phyloP scores from a whole-genome alignment of 164 flowering plant species.

The Pachysandra terminalis region DNA sequence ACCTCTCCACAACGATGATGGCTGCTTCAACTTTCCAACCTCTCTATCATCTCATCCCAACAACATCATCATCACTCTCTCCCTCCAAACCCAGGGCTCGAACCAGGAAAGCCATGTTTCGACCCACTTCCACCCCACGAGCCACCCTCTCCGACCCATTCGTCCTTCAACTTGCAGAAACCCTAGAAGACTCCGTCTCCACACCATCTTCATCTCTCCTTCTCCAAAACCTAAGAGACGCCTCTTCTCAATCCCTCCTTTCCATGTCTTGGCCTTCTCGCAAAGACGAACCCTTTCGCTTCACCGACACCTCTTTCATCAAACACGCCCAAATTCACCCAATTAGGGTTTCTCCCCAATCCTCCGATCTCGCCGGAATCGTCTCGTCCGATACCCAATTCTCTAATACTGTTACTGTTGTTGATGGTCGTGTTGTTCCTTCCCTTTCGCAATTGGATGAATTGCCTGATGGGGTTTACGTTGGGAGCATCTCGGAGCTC shows the following conservation, averaged over 20 bases:
- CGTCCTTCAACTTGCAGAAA: conserved; percentile 84
- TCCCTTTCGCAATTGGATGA: conserved; percentile 25
- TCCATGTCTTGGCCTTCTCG: conserved; percentile 80
- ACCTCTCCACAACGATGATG: not conserved
- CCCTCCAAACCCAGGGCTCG: conserved; percentile 17
- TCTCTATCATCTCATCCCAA: not conserved
- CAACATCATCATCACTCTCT: not conserved
- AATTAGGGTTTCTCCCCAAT: conserved; percentile 23
- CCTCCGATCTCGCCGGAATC: not conserved
- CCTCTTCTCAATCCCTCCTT: conserved; percentile 60
- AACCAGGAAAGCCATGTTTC: conserved; percentile 4
- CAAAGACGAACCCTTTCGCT: conserved; percentile 78
- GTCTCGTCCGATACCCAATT: conserved; percentile 24
- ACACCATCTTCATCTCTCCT: conserved; percentile 25
- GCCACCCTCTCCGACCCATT: conserved; percentile 67
- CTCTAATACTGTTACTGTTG: conserved; percentile 41
- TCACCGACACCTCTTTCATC: conserved; percentile 78
- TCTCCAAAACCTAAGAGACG: conserved; percentile 64
- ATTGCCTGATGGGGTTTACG: conserved; percentile 61
- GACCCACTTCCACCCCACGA: conserved; percentile 4
- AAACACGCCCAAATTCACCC: conserved; percentile 53
- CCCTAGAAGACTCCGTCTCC: conserved; percentile 68
- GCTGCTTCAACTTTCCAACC: conserved; percentile 11
- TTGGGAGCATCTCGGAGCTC: conserved; percentile 43
- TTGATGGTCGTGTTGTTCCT: conserved; percentile 55